A percentile compares a stretch with the other conserved stretches of the same genome.
These are phyloP conservation scores for Lentinula sp. DNA, from an alignment of 768 basidiomycete genomes.

Conservation along the genomic window DNA sequence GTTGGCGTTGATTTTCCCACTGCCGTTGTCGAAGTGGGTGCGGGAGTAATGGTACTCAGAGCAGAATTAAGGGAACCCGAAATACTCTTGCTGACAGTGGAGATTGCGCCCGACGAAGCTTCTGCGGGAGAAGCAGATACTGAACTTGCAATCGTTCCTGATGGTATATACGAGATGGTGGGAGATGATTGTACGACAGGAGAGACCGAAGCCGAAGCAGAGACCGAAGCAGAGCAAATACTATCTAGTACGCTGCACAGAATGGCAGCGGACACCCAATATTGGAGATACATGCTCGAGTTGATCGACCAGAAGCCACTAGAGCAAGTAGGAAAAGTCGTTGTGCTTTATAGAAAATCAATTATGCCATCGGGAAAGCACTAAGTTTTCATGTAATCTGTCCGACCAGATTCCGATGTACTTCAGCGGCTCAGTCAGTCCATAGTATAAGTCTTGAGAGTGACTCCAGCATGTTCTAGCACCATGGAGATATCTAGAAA, in stretches of 20 bases:
- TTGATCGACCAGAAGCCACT: no score
- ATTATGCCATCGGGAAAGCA: no score
- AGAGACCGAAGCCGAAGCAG: no score
- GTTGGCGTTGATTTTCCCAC: not conserved
- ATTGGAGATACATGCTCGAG: not conserved
- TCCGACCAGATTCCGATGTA: no score
- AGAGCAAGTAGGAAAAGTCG: no score
- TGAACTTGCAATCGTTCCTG: not conserved
- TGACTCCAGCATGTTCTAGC: no score
- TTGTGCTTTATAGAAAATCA: no score
- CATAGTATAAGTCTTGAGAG: no score
- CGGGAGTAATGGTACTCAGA: not conserved
- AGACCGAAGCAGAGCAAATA: not conserved
- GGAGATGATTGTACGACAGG: not conserved
- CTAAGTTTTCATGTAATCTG: no score
- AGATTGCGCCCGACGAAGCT: not conserved
- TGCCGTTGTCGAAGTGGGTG: not conserved
- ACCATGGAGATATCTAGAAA: no score
- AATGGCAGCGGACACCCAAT: not conserved
- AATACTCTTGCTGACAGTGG: not conserved
- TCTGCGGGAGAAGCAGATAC: no score
- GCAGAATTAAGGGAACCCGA: not conserved
- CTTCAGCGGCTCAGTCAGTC: no score
- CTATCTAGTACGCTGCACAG: not conserved
- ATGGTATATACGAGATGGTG: not conserved